A percentile compares a stretch with the other conserved stretches of the same genome.
Conservation (phyloP, 257 asterid species). For the Solanum peruvianum region DNA sequence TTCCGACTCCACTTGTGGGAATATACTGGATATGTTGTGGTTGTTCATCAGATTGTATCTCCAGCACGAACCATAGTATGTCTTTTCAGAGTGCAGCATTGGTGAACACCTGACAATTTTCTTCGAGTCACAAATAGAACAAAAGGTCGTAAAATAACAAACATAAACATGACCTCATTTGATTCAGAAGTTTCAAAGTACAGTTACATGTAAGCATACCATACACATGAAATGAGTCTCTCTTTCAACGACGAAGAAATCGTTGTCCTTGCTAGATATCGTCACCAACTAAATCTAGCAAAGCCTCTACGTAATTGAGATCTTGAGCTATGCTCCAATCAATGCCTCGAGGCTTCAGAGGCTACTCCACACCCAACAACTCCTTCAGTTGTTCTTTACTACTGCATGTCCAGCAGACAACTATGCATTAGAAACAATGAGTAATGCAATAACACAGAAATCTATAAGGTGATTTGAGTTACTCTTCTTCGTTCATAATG, state of each 20-base stretch:
- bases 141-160: neutral
- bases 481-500: neutral
- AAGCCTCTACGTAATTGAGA: neutral
- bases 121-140: neutral
- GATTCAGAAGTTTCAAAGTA: neutral
- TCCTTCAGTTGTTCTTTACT: conserved; percentile 5
- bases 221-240: neutral
- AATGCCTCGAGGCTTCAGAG: neutral
- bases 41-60: neutral
- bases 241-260: neutral
- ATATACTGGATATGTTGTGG: neutral
- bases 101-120: neutral
- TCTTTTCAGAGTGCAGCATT: neutral
- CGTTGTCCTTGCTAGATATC: neutral
- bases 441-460: neutral
- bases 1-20: neutral
- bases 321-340: neutral
- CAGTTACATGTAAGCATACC: neutral
- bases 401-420: neutral
- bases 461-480: neutral
- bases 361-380: neutral
- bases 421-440: neutral
- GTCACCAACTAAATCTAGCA: neutral
- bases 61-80: neutral
- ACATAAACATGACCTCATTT: neutral